phyloP scores from a whole-genome alignment of 2,329 filamentous ascomycete genomes.

The Fusarium sp. region DNA sequence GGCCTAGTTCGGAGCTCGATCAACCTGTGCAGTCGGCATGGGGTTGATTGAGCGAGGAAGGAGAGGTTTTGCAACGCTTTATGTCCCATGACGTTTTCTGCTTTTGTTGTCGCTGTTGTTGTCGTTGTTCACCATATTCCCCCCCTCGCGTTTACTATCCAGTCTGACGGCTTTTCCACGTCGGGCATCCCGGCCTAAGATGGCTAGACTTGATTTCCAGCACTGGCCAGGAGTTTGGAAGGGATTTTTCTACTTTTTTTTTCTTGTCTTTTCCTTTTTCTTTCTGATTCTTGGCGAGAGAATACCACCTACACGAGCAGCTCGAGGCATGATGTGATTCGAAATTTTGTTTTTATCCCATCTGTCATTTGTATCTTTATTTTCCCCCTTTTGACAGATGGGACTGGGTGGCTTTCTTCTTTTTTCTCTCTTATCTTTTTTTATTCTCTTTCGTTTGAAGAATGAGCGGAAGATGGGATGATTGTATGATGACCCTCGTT shows the following conservation, averaged over 20 bases:
- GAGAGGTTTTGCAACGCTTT: constrained; percentile 31
- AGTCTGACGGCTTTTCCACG: constrained; percentile 27
- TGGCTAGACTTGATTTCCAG: constrained; percentile 37
- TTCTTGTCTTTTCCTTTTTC: constrained; percentile 13
- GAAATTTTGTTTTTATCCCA: constrained; percentile 32
- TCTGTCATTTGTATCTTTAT: constrained; percentile 37
- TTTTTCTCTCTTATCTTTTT: background rate
- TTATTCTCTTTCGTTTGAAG: constrained; percentile 17
- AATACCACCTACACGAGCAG: constrained; percentile 43
- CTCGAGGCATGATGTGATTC: constrained; percentile 39
- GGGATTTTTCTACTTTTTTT: constrained; percentile 27
- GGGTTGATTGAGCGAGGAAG: constrained; percentile 16
- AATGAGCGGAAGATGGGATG: constrained; percentile 43
- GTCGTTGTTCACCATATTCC: constrained; percentile 39
- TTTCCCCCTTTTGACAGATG: constrained; percentile 21
- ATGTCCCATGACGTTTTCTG: constrained; percentile 40
- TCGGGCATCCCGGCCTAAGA: constrained; percentile 28
- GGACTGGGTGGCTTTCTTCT: constrained; percentile 27
- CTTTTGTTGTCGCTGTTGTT: constrained; percentile 28
- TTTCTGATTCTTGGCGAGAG: constrained; percentile 21
- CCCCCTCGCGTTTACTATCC: constrained; percentile 38
- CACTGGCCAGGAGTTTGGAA: constrained; percentile 47
- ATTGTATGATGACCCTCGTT: constrained; percentile 38
- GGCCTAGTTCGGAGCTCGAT: constrained; percentile 21
- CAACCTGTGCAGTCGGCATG: constrained; percentile 11